Evolutionary conservation across 257 asterid genomes (phyloP), one percentile per base, ranked within the genome.

Genomic region (Solanum virginianum): DNA sequence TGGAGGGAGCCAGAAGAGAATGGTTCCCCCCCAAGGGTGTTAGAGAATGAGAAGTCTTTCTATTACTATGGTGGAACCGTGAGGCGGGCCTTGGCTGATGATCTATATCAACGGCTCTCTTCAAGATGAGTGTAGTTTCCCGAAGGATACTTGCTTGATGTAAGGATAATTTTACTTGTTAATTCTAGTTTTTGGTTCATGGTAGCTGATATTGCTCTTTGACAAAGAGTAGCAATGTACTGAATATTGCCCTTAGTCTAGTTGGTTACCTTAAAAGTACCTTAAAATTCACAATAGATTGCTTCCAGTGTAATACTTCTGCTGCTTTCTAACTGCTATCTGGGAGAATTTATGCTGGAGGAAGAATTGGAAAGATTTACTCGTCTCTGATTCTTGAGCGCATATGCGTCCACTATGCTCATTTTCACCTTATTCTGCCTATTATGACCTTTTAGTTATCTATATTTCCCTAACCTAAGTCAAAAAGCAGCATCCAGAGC

Each of bases 1-100:
- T 95, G 98, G 97, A 93, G 90, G 92, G 99, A 97, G 91, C 99
- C 97, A 0, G 99, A 95, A 77, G 99, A 97, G 89, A 97, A 89
- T 80, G 98, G 97, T 8, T 92, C 92, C 14, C 88, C 92, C 62
- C 98, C 98, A 0, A 88, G 98, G 85, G 92, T 91, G 85, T 83
- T 95, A 80, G 99, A 97, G 86, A 95, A 90, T 10, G 99, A 97
- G 91, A 95, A 97, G 89, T 85, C 97, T 1, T 89, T 89, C 55
- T 90, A 88, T 83, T 93, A 93, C 80, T 94, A 89, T 81, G 99
- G 98, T 57, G 98, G 94, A 89, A 94, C 87, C 86, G 85, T 92
- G 84, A 94, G 97, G 90, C 97, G 92, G 91, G 91, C 90, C 20
- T 88, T 97, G 93, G 98, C 98, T 24, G 98, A 97, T 88, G 99